Conservation (phyloP, 2,329 filamentous ascomycete species). For the Cordyceps cateniannulata region DNA sequence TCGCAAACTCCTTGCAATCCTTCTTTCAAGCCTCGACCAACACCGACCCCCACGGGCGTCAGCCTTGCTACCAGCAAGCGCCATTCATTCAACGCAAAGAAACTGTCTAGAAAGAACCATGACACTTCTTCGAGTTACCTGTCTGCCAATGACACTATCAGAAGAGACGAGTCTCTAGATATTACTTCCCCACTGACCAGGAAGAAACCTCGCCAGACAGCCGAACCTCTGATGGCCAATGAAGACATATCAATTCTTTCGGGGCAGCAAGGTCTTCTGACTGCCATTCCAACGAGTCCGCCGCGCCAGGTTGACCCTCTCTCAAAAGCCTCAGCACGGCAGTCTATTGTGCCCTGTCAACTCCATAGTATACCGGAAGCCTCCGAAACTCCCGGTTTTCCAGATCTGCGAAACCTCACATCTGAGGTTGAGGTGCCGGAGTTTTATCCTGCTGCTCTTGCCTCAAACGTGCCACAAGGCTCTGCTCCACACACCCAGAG, state of each 20-base stretch:
- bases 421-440: not conserved
- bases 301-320: conserved; percentile 9
- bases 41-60: conserved; percentile 15
- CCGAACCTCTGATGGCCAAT: not conserved
- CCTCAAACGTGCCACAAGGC: not conserved
- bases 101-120: not conserved
- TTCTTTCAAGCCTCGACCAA: conserved; percentile 20
- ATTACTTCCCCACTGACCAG: not conserved
- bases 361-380: not conserved
- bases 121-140: not conserved
- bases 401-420: not conserved
- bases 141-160: not conserved
- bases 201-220: conserved; percentile 7
- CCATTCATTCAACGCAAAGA: not conserved
- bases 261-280: conserved; percentile 6
- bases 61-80: not conserved
- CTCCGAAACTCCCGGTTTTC: not conserved
- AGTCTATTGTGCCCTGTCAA: not conserved
- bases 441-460: not conserved
- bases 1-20: conserved; percentile 49
- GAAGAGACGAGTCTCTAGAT: not conserved
- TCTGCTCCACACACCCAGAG: not conserved
- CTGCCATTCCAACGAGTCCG: not conserved
- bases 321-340: not conserved
- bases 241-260: not conserved